phyloP scores from a whole-genome alignment of 371 early-diverging fungal genomes.

The Syncephalastrum sp. region DNA sequence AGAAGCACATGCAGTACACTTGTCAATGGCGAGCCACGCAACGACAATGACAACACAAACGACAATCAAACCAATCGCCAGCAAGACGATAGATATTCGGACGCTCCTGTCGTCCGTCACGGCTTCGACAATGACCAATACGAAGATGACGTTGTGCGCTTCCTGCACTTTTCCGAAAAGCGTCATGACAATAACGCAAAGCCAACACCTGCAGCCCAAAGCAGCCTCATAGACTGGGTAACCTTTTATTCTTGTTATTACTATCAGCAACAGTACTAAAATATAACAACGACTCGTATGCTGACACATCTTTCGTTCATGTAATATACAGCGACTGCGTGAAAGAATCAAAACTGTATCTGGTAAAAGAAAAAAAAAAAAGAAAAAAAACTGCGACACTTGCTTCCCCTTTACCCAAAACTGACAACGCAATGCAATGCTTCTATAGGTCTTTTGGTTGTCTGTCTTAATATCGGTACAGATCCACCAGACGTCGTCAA shows the following conservation, averaged over 20 bases:
- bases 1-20: constrained; percentile 61
- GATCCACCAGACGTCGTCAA: constrained; percentile 94
- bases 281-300: not conserved
- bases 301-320: not conserved
- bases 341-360: constrained; percentile 52
- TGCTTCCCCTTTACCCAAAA: not conserved
- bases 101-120: constrained; percentile 33
- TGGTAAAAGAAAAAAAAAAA: constrained; percentile 22
- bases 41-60: constrained; percentile 23
- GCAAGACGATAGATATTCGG: constrained; percentile 11
- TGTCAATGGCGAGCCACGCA: constrained; percentile 48
- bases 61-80: constrained; percentile 28
- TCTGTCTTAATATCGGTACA: constrained; percentile 95
- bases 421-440: not conserved
- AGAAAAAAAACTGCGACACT: not conserved
- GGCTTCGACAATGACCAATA: constrained; percentile 57
- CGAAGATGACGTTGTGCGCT: constrained; percentile 58
- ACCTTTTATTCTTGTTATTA: not conserved
- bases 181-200: constrained; percentile 54
- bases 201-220: constrained; percentile 17
- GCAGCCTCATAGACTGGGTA: constrained; percentile 46
- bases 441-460: constrained; percentile 62
- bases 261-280: not conserved
- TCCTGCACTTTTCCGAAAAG: constrained; percentile 60
- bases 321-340: constrained; percentile 30